phyloP scores from a whole-genome alignment of 495 filamentous ascomycete genomes.

The Podospora appendiculata region DNA sequence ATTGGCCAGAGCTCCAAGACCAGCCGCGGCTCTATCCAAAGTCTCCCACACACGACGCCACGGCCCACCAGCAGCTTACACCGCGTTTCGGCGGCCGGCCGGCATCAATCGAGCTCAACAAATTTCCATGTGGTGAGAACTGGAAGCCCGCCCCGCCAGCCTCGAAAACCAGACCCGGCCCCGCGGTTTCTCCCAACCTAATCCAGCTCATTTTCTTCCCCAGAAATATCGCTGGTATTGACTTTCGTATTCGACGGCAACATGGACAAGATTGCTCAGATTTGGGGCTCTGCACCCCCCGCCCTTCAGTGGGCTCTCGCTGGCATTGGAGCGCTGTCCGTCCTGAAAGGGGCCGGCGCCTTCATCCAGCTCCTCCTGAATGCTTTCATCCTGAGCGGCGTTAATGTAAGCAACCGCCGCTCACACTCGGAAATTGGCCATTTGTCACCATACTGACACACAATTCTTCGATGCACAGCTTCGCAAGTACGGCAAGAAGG shows the following conservation, averaged over 20 bases:
- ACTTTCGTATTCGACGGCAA: slow-evolving; percentile 1
- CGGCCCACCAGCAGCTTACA: too few species aligned
- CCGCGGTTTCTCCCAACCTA: too few species aligned
- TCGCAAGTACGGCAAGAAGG: slow-evolving; percentile 80
- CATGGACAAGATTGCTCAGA: slow-evolving; percentile 29
- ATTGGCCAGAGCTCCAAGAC: too few species aligned
- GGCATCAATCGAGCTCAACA: too few species aligned
- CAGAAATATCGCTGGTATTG: too few species aligned
- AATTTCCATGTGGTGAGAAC: too few species aligned
- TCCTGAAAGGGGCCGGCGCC: slow-evolving; percentile 49
- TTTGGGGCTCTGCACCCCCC: slow-evolving; percentile 30
- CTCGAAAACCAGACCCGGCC: too few species aligned
- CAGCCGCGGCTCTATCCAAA: too few species aligned
- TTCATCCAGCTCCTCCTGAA: slow-evolving; percentile 60
- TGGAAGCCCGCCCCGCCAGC: too few species aligned
- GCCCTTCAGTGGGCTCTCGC: slow-evolving; percentile 28
- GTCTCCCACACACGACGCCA: too few species aligned
- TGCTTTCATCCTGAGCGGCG: slow-evolving; percentile 66
- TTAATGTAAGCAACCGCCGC: slow-evolving; percentile 35
- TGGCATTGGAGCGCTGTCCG: slow-evolving; percentile 51
- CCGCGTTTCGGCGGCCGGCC: too few species aligned
- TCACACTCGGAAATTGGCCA: neutral
- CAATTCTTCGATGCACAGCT: slow-evolving; percentile 48
- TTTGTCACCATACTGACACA: neutral
- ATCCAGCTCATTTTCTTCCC: too few species aligned